Percentiles rank a stretch among this genome's conserved stretches.
Evolutionary conservation across 768 basidiomycete species (phyloP).

Genomic region (Pulveroboletus frians): DNA sequence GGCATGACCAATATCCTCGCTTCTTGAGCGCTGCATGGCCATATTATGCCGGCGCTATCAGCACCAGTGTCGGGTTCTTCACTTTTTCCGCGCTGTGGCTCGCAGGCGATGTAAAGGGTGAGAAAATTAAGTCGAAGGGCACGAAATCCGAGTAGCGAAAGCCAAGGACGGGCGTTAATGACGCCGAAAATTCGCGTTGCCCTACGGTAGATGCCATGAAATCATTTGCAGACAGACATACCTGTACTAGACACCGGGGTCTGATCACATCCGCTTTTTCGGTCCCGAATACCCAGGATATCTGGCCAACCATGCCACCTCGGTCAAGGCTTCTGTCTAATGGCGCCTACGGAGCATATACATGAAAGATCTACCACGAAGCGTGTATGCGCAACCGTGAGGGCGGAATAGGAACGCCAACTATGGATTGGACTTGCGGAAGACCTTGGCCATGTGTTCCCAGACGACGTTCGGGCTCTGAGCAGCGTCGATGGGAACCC

Average conservation of each 20-base stretch:
- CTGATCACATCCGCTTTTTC: conserved; percentile 5
- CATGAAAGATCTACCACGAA: conserved; percentile 21
- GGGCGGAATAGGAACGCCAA: not conserved
- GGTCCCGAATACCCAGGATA: not conserved
- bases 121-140: conserved; percentile 43
- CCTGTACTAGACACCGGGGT: conserved; percentile 13
- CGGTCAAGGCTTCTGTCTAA: conserved; percentile 10
- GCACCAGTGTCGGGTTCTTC: conserved; percentile 80
- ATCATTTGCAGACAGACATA: conserved; percentile 19
- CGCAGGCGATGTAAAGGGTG: conserved; percentile 69
- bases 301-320: conserved; percentile 1
- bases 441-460: conserved; percentile 70
- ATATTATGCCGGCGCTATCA: conserved; percentile 88
- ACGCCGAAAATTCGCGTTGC: conserved; percentile 6
- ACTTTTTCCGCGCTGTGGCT: conserved; percentile 86
- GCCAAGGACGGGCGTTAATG: not conserved
- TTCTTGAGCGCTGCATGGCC: conserved; percentile 97
- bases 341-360: conserved; percentile 21
- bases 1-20: conserved; percentile 92
- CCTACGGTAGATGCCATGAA: conserved; percentile 7
- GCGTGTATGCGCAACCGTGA: not conserved
- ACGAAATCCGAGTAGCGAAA: conserved; percentile 25
- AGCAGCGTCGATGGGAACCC: conserved; percentile 89
- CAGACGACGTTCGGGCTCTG: conserved; percentile 92
- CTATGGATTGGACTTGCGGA: conserved; percentile 34